Percentiles rank a stretch among this genome's conserved stretches.
phyloP scores from a whole-genome alignment of 768 basidiomycete species.

The Obba rivulosa region DNA sequence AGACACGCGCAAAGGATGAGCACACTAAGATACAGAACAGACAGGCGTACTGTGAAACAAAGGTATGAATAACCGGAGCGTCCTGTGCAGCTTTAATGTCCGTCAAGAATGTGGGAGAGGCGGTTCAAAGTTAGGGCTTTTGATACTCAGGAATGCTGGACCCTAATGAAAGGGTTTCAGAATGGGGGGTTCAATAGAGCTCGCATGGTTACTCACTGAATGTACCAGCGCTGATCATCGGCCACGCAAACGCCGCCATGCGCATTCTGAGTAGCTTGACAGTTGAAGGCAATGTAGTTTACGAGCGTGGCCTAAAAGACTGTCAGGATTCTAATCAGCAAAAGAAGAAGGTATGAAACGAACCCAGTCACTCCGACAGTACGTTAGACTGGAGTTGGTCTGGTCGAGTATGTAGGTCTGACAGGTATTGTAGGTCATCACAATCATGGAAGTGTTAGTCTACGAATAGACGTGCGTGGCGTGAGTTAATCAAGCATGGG shows the following conservation, averaged over 20 bases:
- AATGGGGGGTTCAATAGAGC: too few relatives aligned
- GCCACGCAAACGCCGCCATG: conserved; percentile 47
- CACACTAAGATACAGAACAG: too few relatives aligned
- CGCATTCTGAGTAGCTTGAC: conserved; percentile 43
- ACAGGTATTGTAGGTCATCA: conserved; percentile 38
- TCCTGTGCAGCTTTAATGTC: too few relatives aligned
- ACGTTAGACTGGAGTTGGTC: conserved; percentile 31
- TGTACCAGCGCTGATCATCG: conserved; percentile 41
- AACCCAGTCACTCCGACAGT: conserved; percentile 45
- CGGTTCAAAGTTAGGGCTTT: too few relatives aligned
- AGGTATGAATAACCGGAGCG: too few relatives aligned
- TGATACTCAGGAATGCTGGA: too few relatives aligned
- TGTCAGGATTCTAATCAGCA: not conserved
- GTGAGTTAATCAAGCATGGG: too few relatives aligned
- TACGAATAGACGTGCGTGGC: too few relatives aligned
- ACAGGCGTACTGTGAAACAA: too few relatives aligned
- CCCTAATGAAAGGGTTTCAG: too few relatives aligned
- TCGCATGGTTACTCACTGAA: conserved; percentile 37
- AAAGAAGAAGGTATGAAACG: conserved; percentile 5
- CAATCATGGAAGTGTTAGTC: conserved; percentile 31
- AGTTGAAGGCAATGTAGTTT: conserved; percentile 39
- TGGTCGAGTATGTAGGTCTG: conserved; percentile 47
- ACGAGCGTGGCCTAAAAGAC: conserved; percentile 10
- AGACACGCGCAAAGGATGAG: too few relatives aligned
- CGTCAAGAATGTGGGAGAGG: too few relatives aligned